These are phyloP conservation scores for Colletotrichum trifolii DNA, from an alignment of 2,329 filamentous ascomycete species.

Conservation along the genomic window DNA sequence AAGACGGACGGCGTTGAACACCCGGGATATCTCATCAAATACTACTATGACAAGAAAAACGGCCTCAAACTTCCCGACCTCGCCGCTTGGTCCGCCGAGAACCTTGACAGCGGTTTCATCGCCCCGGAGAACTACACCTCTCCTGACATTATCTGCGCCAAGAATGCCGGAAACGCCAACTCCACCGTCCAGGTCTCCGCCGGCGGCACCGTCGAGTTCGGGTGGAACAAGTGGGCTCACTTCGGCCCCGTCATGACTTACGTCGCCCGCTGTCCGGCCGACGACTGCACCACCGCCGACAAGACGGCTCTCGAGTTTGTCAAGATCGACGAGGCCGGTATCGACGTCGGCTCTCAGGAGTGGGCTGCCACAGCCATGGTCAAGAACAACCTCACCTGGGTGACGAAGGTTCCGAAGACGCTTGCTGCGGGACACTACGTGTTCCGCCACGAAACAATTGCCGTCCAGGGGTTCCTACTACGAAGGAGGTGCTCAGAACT, in stretches of 20 bases:
- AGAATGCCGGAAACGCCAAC: slow-evolving; percentile 48
- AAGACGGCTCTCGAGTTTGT: slow-evolving; percentile 66
- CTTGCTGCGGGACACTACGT: slow-evolving; percentile 55
- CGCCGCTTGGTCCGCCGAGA: slow-evolving; percentile 52
- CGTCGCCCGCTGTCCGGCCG: slow-evolving; percentile 65
- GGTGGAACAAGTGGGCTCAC: slow-evolving; percentile 55
- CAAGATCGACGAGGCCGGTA: slow-evolving; percentile 70
- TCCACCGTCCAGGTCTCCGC: slow-evolving; percentile 51
- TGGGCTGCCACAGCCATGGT: not conserved
- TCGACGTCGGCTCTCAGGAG: not conserved
- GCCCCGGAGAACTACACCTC: slow-evolving; percentile 51
- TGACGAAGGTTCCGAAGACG: not conserved
- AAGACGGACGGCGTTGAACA: slow-evolving; percentile 23
- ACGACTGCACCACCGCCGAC: slow-evolving; percentile 65
- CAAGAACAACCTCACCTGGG: not conserved
- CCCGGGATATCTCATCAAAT: slow-evolving; percentile 35
- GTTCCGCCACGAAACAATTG: slow-evolving; percentile 63
- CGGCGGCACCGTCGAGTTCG: slow-evolving; percentile 52
- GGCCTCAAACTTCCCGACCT: slow-evolving; percentile 23
- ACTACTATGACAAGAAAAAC: slow-evolving; percentile 35
- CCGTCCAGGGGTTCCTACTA: slow-evolving; percentile 53
- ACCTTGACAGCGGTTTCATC: slow-evolving; percentile 62
- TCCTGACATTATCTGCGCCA: slow-evolving; percentile 59
- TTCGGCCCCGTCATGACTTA: slow-evolving; percentile 70
- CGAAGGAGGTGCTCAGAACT: slow-evolving; percentile 61